Evolutionary conservation across 2,329 filamentous ascomycete species (phyloP).

Genomic region (Aspergillus fructus): DNA sequence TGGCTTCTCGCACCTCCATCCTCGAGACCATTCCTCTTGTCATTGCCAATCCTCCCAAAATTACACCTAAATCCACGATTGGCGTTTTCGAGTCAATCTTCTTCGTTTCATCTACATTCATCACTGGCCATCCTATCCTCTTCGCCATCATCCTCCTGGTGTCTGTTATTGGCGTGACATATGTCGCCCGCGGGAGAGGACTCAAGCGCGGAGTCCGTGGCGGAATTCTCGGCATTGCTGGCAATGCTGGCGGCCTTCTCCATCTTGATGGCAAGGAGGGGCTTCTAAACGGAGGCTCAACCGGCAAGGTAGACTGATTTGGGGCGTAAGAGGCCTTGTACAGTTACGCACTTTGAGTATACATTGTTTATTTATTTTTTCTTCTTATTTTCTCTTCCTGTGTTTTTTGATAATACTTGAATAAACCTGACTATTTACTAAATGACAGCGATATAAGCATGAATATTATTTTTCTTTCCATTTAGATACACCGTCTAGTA

Average conservation of each 20-base stretch:
- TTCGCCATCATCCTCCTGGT: slow-evolving; percentile 40
- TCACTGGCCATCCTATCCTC: slow-evolving; percentile 45
- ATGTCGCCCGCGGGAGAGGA: slow-evolving; percentile 34
- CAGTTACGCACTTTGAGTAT: slow-evolving; percentile 29
- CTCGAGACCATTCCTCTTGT: slow-evolving; percentile 70
- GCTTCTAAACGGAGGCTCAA: slow-evolving; percentile 41
- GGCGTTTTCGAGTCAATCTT: slow-evolving; percentile 48
- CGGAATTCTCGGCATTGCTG: slow-evolving; percentile 36
- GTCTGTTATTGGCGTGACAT: slow-evolving; percentile 33
- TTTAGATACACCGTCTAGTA: not conserved
- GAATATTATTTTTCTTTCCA: not conserved
- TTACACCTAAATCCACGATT: slow-evolving; percentile 51
- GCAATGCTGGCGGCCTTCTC: slow-evolving; percentile 44
- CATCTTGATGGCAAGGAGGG: slow-evolving; percentile 51
- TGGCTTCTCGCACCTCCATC: slow-evolving; percentile 84
- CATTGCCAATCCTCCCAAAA: slow-evolving; percentile 48
- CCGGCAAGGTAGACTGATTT: slow-evolving; percentile 49
- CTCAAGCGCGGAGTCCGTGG: slow-evolving; percentile 30
- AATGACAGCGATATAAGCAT: not conserved
- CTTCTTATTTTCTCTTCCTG: slow-evolving; percentile 12
- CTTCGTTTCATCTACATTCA: slow-evolving; percentile 46
- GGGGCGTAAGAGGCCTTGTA: slow-evolving; percentile 26
- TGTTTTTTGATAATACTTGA: slow-evolving; percentile 7
- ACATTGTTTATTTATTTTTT: slow-evolving; percentile 20
- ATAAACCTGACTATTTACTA: slow-evolving; percentile 4